Evolutionary conservation across 2,329 filamentous ascomycete species (phyloP).

Genomic region (Aureobasidium sp.): DNA sequence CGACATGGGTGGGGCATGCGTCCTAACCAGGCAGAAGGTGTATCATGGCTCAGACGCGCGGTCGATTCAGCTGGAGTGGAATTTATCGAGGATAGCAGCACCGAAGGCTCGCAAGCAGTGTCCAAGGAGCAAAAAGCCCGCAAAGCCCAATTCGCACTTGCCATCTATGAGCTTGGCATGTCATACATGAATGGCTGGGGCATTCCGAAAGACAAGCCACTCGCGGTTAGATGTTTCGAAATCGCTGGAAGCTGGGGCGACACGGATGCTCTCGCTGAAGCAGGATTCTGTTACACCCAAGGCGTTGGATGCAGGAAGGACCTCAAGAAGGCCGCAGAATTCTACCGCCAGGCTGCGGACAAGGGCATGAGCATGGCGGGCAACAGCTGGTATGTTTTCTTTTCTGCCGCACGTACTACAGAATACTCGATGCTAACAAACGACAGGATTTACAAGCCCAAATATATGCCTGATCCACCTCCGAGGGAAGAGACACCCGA

Average conservation of each 20-base stretch:
- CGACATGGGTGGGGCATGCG: conserved; percentile 98
- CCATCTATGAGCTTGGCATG: conserved; percentile 92
- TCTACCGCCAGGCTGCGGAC: conserved; percentile 82
- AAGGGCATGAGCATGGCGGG: conserved; percentile 97
- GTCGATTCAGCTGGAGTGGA: conserved; percentile 77
- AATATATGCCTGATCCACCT: conserved; percentile 63
- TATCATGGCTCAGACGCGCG: conserved; percentile 86
- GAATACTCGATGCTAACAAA: conserved; percentile 18
- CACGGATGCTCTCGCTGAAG: conserved; percentile 85
- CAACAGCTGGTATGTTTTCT: conserved; percentile 78
- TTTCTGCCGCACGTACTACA: not conserved
- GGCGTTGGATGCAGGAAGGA: conserved; percentile 94
- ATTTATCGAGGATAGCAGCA: conserved; percentile 71
- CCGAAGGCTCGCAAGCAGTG: conserved; percentile 2
- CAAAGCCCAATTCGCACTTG: conserved; percentile 87
- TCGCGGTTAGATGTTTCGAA: conserved; percentile 90
- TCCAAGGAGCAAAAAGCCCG: conserved; percentile 64
- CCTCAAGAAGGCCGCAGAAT: conserved; percentile 83
- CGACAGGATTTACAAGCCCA: conserved; percentile 87
- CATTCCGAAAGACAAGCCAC: conserved; percentile 80
- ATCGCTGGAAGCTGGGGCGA: conserved; percentile 96
- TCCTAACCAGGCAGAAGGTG: conserved; percentile 79
- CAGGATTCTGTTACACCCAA: conserved; percentile 92
- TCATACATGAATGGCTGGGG: conserved; percentile 99
- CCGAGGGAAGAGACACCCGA: not conserved